phyloP scores from a whole-genome alignment of 2,329 filamentous ascomycete genomes.

The Akanthomyces uredinophilus region DNA sequence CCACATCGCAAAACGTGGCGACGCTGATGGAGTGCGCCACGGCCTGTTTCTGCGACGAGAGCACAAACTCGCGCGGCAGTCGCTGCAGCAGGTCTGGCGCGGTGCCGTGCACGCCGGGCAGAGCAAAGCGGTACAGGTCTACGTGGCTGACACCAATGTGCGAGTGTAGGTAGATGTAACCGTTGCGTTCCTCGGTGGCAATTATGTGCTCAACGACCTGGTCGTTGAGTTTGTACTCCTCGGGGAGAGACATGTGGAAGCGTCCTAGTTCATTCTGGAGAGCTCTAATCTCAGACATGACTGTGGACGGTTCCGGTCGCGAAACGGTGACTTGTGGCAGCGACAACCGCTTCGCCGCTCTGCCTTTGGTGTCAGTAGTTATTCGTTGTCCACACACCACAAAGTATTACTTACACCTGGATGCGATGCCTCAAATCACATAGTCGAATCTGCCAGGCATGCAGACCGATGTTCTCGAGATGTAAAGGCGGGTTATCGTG shows the following conservation, averaged over 20 bases:
- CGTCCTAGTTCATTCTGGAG: slow-evolving; percentile 34
- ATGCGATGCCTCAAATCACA: slow-evolving; percentile 34
- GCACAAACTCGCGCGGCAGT: slow-evolving; percentile 32
- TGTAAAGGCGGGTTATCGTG: slow-evolving; percentile 25
- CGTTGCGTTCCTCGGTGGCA: slow-evolving; percentile 26
- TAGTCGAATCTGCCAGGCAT: slow-evolving; percentile 32
- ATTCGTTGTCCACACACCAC: background rate
- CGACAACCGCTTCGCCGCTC: slow-evolving; percentile 21
- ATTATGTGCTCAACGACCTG: slow-evolving; percentile 30
- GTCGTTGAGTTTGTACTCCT: slow-evolving; percentile 30
- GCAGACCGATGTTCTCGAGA: slow-evolving; percentile 25
- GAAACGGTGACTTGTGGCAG: slow-evolving; percentile 18
- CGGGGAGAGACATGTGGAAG: slow-evolving; percentile 31
- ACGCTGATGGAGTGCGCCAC: slow-evolving; percentile 34
- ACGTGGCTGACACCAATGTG: slow-evolving; percentile 33
- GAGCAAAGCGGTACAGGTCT: slow-evolving; percentile 35
- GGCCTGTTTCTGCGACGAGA: slow-evolving; percentile 34
- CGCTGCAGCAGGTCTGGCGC: slow-evolving; percentile 29
- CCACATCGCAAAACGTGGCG: slow-evolving; percentile 32
- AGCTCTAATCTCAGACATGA: slow-evolving; percentile 32
- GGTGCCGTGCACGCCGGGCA: slow-evolving; percentile 31
- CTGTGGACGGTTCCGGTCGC: slow-evolving; percentile 30
- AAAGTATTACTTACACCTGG: slow-evolving; percentile 25
- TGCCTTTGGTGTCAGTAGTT: background rate
- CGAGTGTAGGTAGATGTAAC: slow-evolving; percentile 34